Percentiles rank a stretch among this genome's conserved stretches.
These are phyloP conservation scores for Xanthoconium stramineum DNA, from an alignment of 768 basidiomycete genomes.

Conservation along the genomic window DNA sequence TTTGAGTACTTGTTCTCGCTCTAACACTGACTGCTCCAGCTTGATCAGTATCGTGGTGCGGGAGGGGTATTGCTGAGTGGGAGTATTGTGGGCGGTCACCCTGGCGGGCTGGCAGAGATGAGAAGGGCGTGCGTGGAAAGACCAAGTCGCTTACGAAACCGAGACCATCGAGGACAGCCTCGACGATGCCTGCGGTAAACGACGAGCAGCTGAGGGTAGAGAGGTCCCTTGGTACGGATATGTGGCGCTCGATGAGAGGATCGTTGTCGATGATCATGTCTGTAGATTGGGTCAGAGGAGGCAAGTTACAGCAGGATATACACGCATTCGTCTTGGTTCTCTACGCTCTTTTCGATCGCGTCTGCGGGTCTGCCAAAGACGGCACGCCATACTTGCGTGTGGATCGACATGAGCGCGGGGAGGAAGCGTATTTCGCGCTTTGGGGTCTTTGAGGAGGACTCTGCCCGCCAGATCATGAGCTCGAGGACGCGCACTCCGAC, in stretches of 20 bases:
- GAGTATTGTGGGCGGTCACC: slow-evolving; percentile 94
- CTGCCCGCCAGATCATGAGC: slow-evolving; percentile 77
- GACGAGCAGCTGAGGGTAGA: slow-evolving; percentile 95
- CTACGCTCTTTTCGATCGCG: slow-evolving; percentile 92
- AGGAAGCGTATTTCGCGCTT: slow-evolving; percentile 90
- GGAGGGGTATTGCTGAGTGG: slow-evolving; percentile 72
- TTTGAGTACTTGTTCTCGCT: slow-evolving; percentile 90
- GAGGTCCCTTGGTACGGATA: slow-evolving; percentile 94
- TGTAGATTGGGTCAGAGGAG: slow-evolving; percentile 28
- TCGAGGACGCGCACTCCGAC: slow-evolving; percentile 86
- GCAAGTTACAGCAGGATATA: slow-evolving; percentile 4
- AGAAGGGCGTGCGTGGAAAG: slow-evolving; percentile 5
- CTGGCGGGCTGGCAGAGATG: slow-evolving; percentile 71
- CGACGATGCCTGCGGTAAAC: slow-evolving; percentile 94
- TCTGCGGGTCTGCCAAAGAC: slow-evolving; percentile 94
- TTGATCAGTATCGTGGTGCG: slow-evolving; percentile 98
- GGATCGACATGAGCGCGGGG: slow-evolving; percentile 89
- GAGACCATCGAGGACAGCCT: slow-evolving; percentile 91
- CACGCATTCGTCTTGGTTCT: slow-evolving; percentile 94
- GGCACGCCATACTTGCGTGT: slow-evolving; percentile 93
- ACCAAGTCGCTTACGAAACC: slow-evolving; percentile 71
- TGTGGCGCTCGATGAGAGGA: slow-evolving; percentile 84
- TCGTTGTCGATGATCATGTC: slow-evolving; percentile 99
- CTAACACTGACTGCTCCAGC: slow-evolving; percentile 87
- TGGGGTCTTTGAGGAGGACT: slow-evolving; percentile 79